These are phyloP conservation scores for Gossypium schwendimanii DNA, from an alignment of 441 rosid genomes.

Conservation along the genomic window DNA sequence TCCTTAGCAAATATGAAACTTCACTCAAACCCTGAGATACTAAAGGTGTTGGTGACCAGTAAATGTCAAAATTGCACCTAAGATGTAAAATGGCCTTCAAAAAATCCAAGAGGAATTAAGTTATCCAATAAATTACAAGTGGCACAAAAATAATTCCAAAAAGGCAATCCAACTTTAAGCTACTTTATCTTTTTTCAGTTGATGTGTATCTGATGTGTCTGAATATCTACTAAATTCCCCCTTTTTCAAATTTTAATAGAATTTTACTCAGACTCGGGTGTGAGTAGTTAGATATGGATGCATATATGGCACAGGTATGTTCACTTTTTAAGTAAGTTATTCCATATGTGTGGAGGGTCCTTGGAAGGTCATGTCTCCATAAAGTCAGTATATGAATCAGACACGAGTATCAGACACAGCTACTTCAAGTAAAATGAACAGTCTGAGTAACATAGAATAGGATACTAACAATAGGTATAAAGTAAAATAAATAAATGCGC, in stretches of 20 bases:
- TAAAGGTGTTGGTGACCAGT: background rate
- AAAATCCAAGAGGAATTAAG: background rate
- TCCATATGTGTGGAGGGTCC: background rate
- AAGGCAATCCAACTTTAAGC: background rate
- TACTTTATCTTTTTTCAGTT: background rate
- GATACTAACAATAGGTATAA: background rate
- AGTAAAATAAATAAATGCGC: background rate
- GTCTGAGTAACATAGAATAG: background rate
- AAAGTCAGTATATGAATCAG: too few species aligned
- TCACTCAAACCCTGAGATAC: background rate
- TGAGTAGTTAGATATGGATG: background rate
- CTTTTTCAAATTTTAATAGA: background rate
- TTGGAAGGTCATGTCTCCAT: too few species aligned
- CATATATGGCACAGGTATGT: background rate
- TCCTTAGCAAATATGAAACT: background rate
- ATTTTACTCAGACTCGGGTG: background rate
- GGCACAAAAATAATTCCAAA: too few species aligned
- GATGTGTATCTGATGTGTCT: background rate
- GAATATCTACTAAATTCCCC: background rate
- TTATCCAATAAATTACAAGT: background rate
- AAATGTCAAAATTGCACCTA: background rate
- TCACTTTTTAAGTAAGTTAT: background rate
- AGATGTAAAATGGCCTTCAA: background rate
- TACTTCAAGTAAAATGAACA: background rate
- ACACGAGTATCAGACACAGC: too few species aligned